Evolutionary conservation across 1,284 basidiomycete species (phyloP).

Genomic region (Trichosporon ovoides): DNA sequence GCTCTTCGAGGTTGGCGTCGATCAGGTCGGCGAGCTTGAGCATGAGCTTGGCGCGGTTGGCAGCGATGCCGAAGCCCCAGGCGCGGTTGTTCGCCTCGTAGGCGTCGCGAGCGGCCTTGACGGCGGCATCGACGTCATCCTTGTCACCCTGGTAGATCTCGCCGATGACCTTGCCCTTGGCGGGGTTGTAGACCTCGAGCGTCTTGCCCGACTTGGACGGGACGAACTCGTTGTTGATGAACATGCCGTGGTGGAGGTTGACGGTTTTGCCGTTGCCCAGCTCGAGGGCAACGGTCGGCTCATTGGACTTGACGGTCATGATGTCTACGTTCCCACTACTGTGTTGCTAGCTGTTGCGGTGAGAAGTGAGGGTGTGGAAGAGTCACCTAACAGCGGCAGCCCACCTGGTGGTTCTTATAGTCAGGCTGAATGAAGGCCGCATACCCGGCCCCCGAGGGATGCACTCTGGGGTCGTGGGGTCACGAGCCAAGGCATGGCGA

Average conservation of each 20-base stretch:
- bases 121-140: slow-evolving; percentile 76
- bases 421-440: too few relatives aligned
- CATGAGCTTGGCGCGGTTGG: slow-evolving; percentile 67
- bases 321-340: not conserved
- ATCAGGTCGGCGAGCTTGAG: slow-evolving; percentile 85
- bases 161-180: slow-evolving; percentile 54
- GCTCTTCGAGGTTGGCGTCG: slow-evolving; percentile 63
- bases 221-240: slow-evolving; percentile 39
- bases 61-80: slow-evolving; percentile 55
- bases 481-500: too few relatives aligned
- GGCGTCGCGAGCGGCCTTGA: slow-evolving; percentile 71
- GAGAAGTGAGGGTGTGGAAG: not conserved
- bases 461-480: too few relatives aligned
- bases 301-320: slow-evolving; percentile 1
- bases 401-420: not conserved
- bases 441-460: too few relatives aligned
- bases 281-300: slow-evolving; percentile 10
- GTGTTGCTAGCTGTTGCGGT: not conserved
- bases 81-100: slow-evolving; percentile 68
- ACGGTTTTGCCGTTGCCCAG: slow-evolving; percentile 22
- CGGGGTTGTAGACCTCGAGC: slow-evolving; percentile 44
- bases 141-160: slow-evolving; percentile 32
- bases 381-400: not conserved
- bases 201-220: slow-evolving; percentile 25
- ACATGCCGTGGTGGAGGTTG: slow-evolving; percentile 16